A percentile compares a stretch with the other conserved stretches of the same genome.
Evolutionary conservation across 2,329 filamentous ascomycete species (phyloP).

Genomic region (Hypomyces rosellus): DNA sequence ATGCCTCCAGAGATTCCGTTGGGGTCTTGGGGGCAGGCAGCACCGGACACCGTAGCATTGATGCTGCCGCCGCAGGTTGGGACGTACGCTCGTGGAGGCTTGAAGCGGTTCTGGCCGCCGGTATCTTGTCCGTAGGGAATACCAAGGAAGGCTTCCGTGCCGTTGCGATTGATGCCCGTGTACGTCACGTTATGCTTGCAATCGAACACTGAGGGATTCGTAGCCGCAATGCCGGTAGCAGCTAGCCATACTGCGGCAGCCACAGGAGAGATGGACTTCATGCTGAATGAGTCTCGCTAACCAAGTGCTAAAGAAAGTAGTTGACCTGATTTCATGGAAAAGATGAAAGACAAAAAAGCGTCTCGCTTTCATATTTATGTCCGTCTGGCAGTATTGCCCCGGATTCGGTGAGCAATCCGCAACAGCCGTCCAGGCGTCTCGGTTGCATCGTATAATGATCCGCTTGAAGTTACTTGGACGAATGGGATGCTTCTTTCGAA

Average conservation of each 20-base stretch:
- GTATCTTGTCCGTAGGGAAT: slow-evolving; percentile 43
- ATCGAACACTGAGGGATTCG: slow-evolving; percentile 13
- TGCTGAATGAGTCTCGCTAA: not conserved
- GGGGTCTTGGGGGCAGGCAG: slow-evolving; percentile 38
- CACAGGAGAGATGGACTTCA: not conserved
- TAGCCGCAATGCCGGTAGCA: not conserved
- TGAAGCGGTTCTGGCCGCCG: slow-evolving; percentile 38
- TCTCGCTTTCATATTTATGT: too few species aligned
- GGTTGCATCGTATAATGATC: too few species aligned
- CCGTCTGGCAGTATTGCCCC: too few species aligned
- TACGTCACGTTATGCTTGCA: slow-evolving; percentile 30
- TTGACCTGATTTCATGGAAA: too few species aligned
- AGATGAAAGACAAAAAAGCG: too few species aligned
- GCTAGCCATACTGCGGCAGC: not conserved
- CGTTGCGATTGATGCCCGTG: slow-evolving; percentile 35
- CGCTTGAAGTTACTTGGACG: too few species aligned
- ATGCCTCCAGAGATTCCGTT: slow-evolving; percentile 29
- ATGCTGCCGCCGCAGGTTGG: slow-evolving; percentile 27
- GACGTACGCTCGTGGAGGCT: slow-evolving; percentile 32
- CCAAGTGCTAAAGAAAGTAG: too few species aligned
- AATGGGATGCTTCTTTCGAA: too few species aligned
- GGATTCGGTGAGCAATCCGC: too few species aligned
- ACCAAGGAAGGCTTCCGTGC: slow-evolving; percentile 41
- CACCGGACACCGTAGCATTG: slow-evolving; percentile 34
- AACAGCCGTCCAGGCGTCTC: too few species aligned